Percentiles rank a stretch among this genome's conserved stretches.
These are phyloP conservation scores for Neoarthrinium moseri DNA, from an alignment of 2,329 filamentous ascomycete species.

Conservation along the genomic window DNA sequence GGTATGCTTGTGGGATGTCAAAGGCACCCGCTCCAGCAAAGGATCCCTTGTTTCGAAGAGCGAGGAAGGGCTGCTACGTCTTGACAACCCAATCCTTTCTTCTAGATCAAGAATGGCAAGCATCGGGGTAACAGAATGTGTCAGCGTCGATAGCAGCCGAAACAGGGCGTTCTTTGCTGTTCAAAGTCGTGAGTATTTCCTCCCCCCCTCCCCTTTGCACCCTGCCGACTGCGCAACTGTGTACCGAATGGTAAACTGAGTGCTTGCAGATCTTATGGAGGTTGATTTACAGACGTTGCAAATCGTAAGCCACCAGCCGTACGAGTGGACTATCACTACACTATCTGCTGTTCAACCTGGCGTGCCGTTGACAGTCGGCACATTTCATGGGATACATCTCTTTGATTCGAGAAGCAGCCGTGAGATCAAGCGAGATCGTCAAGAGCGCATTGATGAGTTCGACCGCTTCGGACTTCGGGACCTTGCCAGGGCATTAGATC, in stretches of 20 bases:
- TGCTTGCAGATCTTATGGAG: slow-evolving; percentile 62
- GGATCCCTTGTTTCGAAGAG: slow-evolving; percentile 68
- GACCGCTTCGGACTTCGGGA: slow-evolving; percentile 23
- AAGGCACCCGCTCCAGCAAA: slow-evolving; percentile 49
- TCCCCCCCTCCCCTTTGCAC: too few relatives aligned
- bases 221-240: too few relatives aligned
- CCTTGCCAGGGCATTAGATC: slow-evolving; percentile 45
- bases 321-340: slow-evolving; percentile 80
- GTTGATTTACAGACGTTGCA: slow-evolving; percentile 75
- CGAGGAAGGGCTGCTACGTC: slow-evolving; percentile 63
- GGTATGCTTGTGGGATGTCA: slow-evolving; percentile 82
- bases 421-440: slow-evolving; percentile 26
- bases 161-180: slow-evolving; percentile 78
- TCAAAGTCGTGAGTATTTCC: slow-evolving; percentile 56
- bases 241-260: background rate
- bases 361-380: slow-evolving; percentile 80
- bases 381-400: slow-evolving; percentile 76
- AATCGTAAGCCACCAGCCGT: slow-evolving; percentile 67
- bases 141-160: slow-evolving; percentile 70
- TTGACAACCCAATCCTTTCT: slow-evolving; percentile 45
- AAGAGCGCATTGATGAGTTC: slow-evolving; percentile 35
- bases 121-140: slow-evolving; percentile 74
- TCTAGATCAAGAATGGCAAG: slow-evolving; percentile 64
- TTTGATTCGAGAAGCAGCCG: slow-evolving; percentile 66
- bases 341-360: slow-evolving; percentile 68